Evolutionary conservation across 2,329 filamentous ascomycete species (phyloP), one percentile per base, ranked within the genome.

Genomic region (Pseudogymnoascus sp.): DNA sequence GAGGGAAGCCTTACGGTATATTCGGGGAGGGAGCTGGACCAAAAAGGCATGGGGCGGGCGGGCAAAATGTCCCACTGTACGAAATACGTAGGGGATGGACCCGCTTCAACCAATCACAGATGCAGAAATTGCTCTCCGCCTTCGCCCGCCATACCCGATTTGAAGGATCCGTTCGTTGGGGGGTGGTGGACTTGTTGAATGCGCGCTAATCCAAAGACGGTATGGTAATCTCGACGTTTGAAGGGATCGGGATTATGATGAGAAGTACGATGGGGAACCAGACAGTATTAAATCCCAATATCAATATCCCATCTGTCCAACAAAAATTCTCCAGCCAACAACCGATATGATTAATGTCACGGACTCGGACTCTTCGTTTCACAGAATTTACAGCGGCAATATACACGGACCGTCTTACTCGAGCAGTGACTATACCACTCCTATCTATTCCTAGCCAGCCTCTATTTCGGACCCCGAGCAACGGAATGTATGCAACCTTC

Each of bases 171-270:
- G 47, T 54, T 54, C 47, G 47, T 54, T 54, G 47, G 47, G 47
- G 47, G 47, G 16, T 54, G 47, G 47, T 54, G 47, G 47, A 54
- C 28, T 54, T 54, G 47, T 54, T 54, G 47, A 54, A 54, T 54
- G 6, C 47, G 33, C 4, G 47, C 47, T 54, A 54, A 28, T 33
- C 47, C 47, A 35, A 54, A 54, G 28, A 35, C 0, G 47, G 47
- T 20, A 54, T 33, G 28, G 47, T 54, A 14, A 6, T 2, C 47
- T 54, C 47, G 28, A 35, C 47, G 28, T 54, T 54, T 54, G 47
- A 33, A 33, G 28, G 47, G 47, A 54, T 54, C 28, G 16, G 47
- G 33, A 33, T 54, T 54, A 54, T 33, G 33, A 18, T 54, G 47
- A 54, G 47, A 54, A 54, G n/a, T 12, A 54, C 20, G 28, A 54